Evolutionary conservation across 2,329 filamentous ascomycete species (phyloP).

Genomic region (Monosporascus sp.): DNA sequence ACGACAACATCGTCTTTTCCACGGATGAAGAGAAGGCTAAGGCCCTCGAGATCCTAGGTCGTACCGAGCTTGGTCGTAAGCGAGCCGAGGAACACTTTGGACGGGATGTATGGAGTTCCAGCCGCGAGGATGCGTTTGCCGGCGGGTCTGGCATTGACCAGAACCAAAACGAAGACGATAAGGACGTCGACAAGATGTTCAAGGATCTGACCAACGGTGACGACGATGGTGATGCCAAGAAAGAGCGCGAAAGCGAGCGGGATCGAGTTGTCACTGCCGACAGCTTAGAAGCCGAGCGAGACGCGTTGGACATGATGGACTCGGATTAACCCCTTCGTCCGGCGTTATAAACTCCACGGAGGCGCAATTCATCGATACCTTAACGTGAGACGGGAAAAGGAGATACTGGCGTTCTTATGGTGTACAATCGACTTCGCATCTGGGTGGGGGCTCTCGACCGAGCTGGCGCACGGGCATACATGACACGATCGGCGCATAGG

Average conservation of each 20-base stretch:
- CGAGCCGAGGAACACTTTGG: constrained; percentile 48
- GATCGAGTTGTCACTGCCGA: constrained; percentile 29
- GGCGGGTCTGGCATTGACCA: constrained; percentile 12
- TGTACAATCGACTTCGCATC: not conserved
- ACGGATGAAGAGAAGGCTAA: constrained; percentile 42
- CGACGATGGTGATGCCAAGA: constrained; percentile 38
- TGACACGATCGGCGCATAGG: not conserved
- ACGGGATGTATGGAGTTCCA: constrained; percentile 39
- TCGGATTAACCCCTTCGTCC: constrained; percentile 17
- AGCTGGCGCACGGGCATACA: not conserved
- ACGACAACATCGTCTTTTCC: constrained; percentile 39
- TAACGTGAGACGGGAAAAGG: not conserved
- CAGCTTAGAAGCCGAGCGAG: constrained; percentile 28
- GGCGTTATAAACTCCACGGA: not conserved
- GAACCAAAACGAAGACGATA: constrained; percentile 37
- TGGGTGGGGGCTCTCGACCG: not conserved
- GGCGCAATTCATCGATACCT: not conserved
- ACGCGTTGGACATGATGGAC: constrained; percentile 29
- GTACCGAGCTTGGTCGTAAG: constrained; percentile 44
- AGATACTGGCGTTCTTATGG: not conserved
- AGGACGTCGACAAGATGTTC: constrained; percentile 51
- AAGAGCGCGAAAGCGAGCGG: constrained; percentile 24
- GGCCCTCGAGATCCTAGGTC: constrained; percentile 46
- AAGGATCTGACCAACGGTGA: constrained; percentile 50
- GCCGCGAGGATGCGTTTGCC: constrained; percentile 16